A percentile compares a stretch with the other conserved stretches of the same genome.
These are phyloP conservation scores for Schizothecium vesticola DNA, from an alignment of 495 filamentous ascomycete genomes.

Conservation along the genomic window DNA sequence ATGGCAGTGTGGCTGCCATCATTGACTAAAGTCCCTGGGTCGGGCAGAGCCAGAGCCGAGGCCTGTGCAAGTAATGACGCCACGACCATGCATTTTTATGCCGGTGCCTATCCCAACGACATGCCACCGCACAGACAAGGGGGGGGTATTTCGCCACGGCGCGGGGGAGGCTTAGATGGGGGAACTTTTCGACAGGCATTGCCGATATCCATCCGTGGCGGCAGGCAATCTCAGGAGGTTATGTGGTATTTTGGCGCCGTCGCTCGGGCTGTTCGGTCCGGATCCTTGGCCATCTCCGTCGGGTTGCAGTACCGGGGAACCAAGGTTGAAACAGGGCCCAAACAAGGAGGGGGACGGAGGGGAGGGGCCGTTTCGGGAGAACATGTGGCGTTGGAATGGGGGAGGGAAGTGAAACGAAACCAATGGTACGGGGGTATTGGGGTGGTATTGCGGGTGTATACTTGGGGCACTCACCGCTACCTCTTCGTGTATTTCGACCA, in stretches of 20 bases:
- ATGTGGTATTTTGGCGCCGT: not conserved
- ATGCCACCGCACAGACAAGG: not conserved
- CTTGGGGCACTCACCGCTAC: not conserved
- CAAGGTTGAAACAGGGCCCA: not conserved
- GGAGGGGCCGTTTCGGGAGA: not conserved
- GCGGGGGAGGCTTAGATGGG: not conserved
- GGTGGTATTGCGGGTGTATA: not conserved
- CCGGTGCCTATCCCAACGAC: not conserved
- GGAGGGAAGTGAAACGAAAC: not conserved
- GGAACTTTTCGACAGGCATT: not conserved
- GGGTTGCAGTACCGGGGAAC: not conserved
- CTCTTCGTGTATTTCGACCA: not conserved
- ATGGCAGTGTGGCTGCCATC: not conserved
- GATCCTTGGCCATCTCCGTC: too few species aligned
- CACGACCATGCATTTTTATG: not conserved
- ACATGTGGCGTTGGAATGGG: not conserved
- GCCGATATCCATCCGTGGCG: too few species aligned
- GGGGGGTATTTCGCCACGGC: not conserved
- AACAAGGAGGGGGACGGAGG: not conserved
- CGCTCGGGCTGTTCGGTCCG: not conserved
- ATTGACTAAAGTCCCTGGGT: too few species aligned
- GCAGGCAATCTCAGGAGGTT: not conserved
- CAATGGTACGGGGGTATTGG: not conserved
- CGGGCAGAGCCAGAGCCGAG: too few species aligned
- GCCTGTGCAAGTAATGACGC: not conserved